These are phyloP conservation scores for Diaporthe eres DNA, from an alignment of 2,329 filamentous ascomycete genomes.

Conservation along the genomic window DNA sequence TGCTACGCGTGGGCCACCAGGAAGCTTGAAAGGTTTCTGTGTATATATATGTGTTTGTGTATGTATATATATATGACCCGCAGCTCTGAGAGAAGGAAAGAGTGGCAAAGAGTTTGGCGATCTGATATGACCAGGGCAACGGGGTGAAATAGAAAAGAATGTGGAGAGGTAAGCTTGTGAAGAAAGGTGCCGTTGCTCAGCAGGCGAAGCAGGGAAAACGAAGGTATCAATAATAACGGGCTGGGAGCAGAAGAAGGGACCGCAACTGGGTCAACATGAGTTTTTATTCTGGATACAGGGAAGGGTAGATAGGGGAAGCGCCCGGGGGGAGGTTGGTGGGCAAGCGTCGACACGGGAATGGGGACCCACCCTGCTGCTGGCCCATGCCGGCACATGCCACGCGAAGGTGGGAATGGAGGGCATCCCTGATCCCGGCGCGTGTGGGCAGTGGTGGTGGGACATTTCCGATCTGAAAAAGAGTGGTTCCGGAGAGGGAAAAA, in stretches of 20 bases:
- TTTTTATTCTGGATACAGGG: conserved; percentile 40
- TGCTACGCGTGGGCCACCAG: conserved; percentile 27
- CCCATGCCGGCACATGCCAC: conserved; percentile 28
- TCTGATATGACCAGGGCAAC: conserved; percentile 16
- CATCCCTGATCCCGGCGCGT: conserved; percentile 35
- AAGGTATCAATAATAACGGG: conserved; percentile 18
- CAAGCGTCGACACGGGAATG: conserved; percentile 26
- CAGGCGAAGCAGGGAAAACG: conserved; percentile 35
- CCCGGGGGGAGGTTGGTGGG: conserved; percentile 10
- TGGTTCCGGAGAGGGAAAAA: conserved; percentile 17
- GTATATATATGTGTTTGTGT: not conserved
- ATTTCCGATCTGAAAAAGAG: conserved; percentile 29
- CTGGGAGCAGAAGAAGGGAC: conserved; percentile 15
- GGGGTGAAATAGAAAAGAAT: conserved; percentile 35
- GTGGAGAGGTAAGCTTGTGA: conserved; percentile 38
- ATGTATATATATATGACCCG: conserved; percentile 5
- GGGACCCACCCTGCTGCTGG: conserved; percentile 19
- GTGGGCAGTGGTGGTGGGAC: conserved; percentile 20
- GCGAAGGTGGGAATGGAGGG: conserved; percentile 29
- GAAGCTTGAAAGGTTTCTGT: not conserved
- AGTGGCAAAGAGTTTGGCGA: conserved; percentile 18
- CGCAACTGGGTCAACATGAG: conserved; percentile 31
- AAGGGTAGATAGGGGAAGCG: conserved; percentile 34
- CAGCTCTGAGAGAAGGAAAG: conserved; percentile 7
- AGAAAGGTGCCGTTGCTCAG: conserved; percentile 36